A percentile compares a stretch with the other conserved stretches of the same genome.
phyloP scores from a whole-genome alignment of 805 yeast genomes.

The Yamadazyma takamatsuzukensis region DNA sequence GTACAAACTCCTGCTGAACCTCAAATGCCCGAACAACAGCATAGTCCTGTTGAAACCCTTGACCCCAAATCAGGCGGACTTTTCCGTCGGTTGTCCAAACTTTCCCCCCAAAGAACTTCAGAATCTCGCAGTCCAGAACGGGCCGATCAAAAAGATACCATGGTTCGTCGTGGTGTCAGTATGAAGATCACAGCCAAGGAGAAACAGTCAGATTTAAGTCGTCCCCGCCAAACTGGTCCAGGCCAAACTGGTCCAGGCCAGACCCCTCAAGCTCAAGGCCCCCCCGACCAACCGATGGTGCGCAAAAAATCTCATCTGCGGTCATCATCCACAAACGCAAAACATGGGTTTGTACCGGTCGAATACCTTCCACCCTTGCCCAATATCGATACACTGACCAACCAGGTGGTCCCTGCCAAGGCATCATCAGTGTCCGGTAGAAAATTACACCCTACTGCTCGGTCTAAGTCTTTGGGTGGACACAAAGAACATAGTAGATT shows the following conservation, averaged over 20 bases:
- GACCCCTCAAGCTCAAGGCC: constrained; percentile 1
- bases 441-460: constrained; percentile 72
- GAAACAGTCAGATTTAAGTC: constrained; percentile 22
- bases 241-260: constrained; percentile 1
- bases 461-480: constrained; percentile 82
- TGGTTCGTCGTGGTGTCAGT: constrained; percentile 59
- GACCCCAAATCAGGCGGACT: constrained; percentile 14
- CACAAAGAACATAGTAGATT: constrained; percentile 60
- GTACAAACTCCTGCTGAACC: constrained; percentile 2
- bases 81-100: constrained; percentile 33
- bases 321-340: constrained; percentile 27
- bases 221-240: constrained; percentile 9
- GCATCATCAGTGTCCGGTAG: constrained; percentile 11
- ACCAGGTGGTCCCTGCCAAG: constrained; percentile 14
- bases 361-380: constrained; percentile 46
- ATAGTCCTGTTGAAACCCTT: constrained; percentile 1
- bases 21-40: constrained; percentile 8
- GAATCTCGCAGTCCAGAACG: constrained; percentile 14
- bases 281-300: constrained; percentile 15
- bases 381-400: constrained; percentile 29
- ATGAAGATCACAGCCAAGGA: constrained; percentile 60
- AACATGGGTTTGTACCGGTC: constrained; percentile 41
- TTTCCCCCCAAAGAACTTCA: constrained; percentile 10
- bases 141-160: too few relatives aligned
- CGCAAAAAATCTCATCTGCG: constrained; percentile 23